Evolutionary conservation across 148 eudicot genomes (phyloP).

Genomic region (Rhododendron ferrugineum): DNA sequence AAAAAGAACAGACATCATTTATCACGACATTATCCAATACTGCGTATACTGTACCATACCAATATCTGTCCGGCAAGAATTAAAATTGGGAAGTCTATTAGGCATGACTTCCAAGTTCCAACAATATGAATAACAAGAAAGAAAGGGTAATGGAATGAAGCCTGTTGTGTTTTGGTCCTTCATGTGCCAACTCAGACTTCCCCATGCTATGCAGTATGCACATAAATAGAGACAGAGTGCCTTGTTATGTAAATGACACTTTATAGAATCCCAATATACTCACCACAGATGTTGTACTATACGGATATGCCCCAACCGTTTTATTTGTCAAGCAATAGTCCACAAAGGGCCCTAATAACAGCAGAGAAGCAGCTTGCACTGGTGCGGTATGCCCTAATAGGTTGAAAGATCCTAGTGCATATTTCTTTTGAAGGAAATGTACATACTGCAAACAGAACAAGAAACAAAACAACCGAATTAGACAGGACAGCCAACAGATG

Average conservation of each 20-base stretch:
- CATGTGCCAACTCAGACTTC: neutral
- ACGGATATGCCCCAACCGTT: constrained; percentile 53
- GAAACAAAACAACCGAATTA: neutral
- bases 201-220: neutral
- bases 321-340: constrained; percentile 68
- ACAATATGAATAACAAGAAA: neutral
- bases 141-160: neutral
- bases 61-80: neutral
- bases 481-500: neutral
- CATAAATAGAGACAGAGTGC: neutral
- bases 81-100: neutral
- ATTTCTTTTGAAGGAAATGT: constrained; percentile 63
- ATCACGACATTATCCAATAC: neutral
- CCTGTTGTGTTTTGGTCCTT: neutral
- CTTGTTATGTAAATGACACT: constrained; percentile 7
- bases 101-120: neutral
- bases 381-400: constrained; percentile 80
- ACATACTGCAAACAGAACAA: constrained; percentile 52
- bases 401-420: constrained; percentile 67
- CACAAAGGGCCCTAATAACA: constrained; percentile 59
- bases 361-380: constrained; percentile 58
- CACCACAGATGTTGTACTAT: constrained; percentile 43
- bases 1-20: neutral
- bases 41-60: neutral
- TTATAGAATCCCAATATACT: constrained; percentile 14